phyloP scores from a whole-genome alignment of 306 rosid genomes.

The Gynostemma pentaphyllum region DNA sequence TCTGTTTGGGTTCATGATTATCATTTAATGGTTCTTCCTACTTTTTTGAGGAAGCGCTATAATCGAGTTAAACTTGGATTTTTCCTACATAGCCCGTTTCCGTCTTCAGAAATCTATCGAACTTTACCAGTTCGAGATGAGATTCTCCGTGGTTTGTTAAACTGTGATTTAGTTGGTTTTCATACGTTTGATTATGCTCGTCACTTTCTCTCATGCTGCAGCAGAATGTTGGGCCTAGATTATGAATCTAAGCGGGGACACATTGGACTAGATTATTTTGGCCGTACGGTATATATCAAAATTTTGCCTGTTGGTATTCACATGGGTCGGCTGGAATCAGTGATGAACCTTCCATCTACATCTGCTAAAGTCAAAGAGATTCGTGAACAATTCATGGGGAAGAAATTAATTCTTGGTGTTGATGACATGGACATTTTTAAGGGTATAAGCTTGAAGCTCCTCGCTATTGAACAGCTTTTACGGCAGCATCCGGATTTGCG shows the following conservation, averaged over 20 bases:
- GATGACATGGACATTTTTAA: conserved; percentile 19
- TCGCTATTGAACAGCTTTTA: conserved; percentile 17
- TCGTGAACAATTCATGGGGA: conserved; percentile 15
- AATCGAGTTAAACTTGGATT: conserved; percentile 19
- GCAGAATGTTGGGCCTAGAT: conserved; percentile 18
- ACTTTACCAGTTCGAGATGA: conserved; percentile 19
- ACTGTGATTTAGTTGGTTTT: conserved; percentile 16
- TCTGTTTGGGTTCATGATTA: conserved; percentile 17
- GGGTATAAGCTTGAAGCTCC: conserved; percentile 18
- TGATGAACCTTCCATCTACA: conserved; percentile 15
- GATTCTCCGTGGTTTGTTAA: conserved; percentile 16
- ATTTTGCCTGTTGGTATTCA: conserved; percentile 17
- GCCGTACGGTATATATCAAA: conserved; percentile 17
- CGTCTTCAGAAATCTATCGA: conserved; percentile 16
- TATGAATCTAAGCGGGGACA: conserved; percentile 21
- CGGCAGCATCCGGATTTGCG: conserved; percentile 13
- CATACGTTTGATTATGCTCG: conserved; percentile 21
- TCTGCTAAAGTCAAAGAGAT: conserved; percentile 16
- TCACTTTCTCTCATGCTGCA: conserved; percentile 19
- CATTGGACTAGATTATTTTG: conserved; percentile 16
- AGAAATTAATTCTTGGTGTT: conserved; percentile 17
- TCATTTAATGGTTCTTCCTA: conserved; percentile 17
- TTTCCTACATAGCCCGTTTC: conserved; percentile 17
- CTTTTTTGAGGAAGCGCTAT: conserved; percentile 14
- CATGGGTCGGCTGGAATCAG: conserved; percentile 17